Evolutionary conservation across 257 asterid species (phyloP), one percentile per base, ranked within the genome.

Genomic region (Asclepias syriaca): DNA sequence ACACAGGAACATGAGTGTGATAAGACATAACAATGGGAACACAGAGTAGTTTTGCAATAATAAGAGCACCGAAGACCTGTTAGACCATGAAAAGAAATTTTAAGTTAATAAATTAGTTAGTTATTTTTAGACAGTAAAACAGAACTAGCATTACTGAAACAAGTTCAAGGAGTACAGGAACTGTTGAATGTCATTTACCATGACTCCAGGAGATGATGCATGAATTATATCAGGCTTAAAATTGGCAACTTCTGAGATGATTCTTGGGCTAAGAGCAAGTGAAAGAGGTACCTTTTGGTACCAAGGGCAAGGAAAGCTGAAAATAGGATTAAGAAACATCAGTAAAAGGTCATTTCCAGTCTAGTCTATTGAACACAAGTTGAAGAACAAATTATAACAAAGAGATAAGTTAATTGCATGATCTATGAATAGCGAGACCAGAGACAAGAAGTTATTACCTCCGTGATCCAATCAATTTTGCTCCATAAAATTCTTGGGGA

Each of bases 1-100:
- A 93, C 98, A 91, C 97, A 66, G 98, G 98, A 72, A 93, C 96
- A 56, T 93, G 98, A 43, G 98, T 93, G 90, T 93, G 98, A 79
- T 93, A 93, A 2, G 98, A 93, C 96, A 93, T 85, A 72, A 93
- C 98, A 48, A 93, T 72, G 54, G 98, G 98, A 39, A 93, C 98
- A 15, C 83, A 84, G 15, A 93, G 82, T 57, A 91, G 77, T 79
- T 93, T 93, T 50, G 98, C 96, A 29, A 93, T 91, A 70, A 84
- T 64, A 56, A 93, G 95, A 75, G 98, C 98, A 6, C 98, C 98
- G 73, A 93, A 91, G 7, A 93, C 98, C 98, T 93, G 73, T 69
- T 74, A 61, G 2, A 54, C 63, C 45, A 54, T 18, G 29, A 58
- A 56, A 69, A 56, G n/a, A 37, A 12, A 2, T 29, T 32, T 29